Evolutionary conservation across 2,329 filamentous ascomycete genomes (phyloP), one percentile per base, ranked within the genome.

Genomic region (Thyridium curvatum): DNA sequence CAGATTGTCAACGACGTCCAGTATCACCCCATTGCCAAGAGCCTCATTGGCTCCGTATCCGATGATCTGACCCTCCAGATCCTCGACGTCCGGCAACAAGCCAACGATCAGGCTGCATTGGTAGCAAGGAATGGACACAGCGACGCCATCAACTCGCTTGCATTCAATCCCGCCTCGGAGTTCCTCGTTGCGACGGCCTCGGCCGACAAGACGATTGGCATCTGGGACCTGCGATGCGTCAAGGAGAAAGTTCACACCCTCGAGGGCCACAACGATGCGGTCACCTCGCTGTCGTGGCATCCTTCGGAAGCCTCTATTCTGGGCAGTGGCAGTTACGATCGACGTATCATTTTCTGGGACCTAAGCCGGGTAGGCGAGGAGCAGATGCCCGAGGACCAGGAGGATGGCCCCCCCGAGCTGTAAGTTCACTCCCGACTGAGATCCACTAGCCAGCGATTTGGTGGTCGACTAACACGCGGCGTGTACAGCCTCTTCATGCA

Each of bases 1-100:
- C 82, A 91, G 18, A 86, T 93, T 39, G 93, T 98, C 57, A 98
- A 98, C 60, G 93, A 98, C 55, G 90, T 98, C 26, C 89, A 97
- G 64, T 88, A 94, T 57, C 91, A 97, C 52, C 90, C 91, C 8
- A 77, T 89, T 32, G 86, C 91, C 46, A 82, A 80, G 52, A 81
- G 82, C 51, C 82, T 94, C 46, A 86, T 98, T 45, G 94, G 91
- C 46, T 91, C 86, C 13, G 93, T 95, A 4, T 97, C 93, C 4
- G 93, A 98, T 58, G 93, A 98, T 58, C 74, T 93, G 50, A 96
- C 88, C 8, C 79, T 97, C 44, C 87, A 96, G 61, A 84, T 98
- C 43, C 74, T 97, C 43, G 93, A 98, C 59, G 75, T 84, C n/a
- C 84, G 93, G 52, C 75, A 77, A 55, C 56, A 72, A 21, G 75